Conservation (phyloP, 75 land plant genomes). For the Selaginella tamariscina region DNA sequence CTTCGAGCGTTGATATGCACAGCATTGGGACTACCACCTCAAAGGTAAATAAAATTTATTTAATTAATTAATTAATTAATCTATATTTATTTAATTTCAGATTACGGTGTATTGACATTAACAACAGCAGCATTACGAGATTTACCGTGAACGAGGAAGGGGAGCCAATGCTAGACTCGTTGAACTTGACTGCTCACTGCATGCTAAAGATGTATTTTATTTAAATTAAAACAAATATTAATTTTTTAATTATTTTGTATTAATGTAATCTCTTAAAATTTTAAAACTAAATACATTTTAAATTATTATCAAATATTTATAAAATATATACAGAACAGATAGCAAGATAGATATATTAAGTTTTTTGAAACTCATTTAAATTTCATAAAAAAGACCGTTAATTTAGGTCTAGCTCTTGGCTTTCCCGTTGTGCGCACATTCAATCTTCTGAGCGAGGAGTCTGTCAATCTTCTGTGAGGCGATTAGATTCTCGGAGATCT, state of each 20-base stretch:
- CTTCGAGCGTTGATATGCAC: constrained; percentile 70
- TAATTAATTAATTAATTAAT: not conserved
- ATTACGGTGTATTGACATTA: not conserved
- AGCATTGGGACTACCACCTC: constrained; percentile 68
- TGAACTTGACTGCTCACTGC: not conserved
- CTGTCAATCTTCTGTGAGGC: no score
- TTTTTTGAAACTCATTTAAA: no score
- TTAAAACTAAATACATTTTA: no score
- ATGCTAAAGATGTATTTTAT: not conserved
- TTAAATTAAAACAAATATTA: no score
- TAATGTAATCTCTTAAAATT: not conserved
- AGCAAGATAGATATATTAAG: no score
- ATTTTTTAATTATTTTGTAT: not conserved
- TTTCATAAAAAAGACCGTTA: no score
- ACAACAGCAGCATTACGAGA: not conserved
- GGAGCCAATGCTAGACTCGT: not conserved
- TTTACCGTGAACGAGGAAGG: not conserved
- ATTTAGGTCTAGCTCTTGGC: no score
- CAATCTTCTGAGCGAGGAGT: no score
- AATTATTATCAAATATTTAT: no score
- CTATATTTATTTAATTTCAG: not conserved
- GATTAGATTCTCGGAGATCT: no score
- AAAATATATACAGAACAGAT: no score
- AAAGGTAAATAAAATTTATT: constrained; percentile 28
- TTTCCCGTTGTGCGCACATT: no score